Conservation (phyloP, 805 yeast species). For the Ogataea dorogensis region DNA sequence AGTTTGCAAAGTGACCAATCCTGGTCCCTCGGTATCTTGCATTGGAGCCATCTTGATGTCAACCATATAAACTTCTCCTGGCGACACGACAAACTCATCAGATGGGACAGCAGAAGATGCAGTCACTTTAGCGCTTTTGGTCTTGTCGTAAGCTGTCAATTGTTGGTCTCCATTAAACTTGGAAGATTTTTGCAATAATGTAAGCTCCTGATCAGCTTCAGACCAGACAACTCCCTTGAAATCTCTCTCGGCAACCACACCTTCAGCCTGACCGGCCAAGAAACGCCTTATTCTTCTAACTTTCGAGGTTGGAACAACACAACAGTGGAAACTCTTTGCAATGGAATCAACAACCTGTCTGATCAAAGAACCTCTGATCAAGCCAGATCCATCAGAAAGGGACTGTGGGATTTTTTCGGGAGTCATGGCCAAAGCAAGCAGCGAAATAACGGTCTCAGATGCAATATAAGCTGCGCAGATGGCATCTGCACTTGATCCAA, state of each 20-base stretch:
- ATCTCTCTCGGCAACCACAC: conserved; percentile 86
- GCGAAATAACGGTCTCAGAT: conserved; percentile 75
- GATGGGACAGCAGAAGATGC: conserved; percentile 65
- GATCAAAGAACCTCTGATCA: conserved; percentile 66
- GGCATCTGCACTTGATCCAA: conserved; percentile 87
- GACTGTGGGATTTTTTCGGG: conserved; percentile 73
- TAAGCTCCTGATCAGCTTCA: conserved; percentile 73
- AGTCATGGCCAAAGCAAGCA: conserved; percentile 67
- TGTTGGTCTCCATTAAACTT: conserved; percentile 36
- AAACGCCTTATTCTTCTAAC: conserved; percentile 91
- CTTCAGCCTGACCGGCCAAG: conserved; percentile 93
- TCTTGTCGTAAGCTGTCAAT: conserved; percentile 39
- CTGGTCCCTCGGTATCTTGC: conserved; percentile 48
- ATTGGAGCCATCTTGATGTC: conserved; percentile 81
- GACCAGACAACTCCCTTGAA: conserved; percentile 91
- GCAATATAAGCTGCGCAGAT: conserved; percentile 87
- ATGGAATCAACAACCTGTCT: conserved; percentile 79
- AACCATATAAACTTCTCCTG: conserved; percentile 85
- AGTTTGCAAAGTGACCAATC: conserved; percentile 66
- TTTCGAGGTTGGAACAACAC: conserved; percentile 88
- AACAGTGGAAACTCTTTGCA: conserved; percentile 80
- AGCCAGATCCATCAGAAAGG: conserved; percentile 35
- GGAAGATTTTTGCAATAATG: conserved; percentile 45
- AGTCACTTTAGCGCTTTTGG: conserved; percentile 35
- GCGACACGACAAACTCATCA: conserved; percentile 65